phyloP scores from a whole-genome alignment of 768 basidiomycete species.

The Leucogyrophana mollusca region DNA sequence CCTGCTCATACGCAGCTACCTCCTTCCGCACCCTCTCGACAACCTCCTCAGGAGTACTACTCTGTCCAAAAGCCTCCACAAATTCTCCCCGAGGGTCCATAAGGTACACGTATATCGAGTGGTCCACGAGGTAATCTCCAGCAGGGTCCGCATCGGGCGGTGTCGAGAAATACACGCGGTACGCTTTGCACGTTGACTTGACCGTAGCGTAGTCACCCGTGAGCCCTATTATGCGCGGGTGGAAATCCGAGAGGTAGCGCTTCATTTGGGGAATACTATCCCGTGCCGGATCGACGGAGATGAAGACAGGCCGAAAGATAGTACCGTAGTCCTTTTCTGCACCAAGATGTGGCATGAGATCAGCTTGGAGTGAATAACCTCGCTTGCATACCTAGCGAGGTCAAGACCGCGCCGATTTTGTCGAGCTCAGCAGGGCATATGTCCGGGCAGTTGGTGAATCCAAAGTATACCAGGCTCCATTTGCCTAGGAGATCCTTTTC shows the following conservation, averaged over 20 bases:
- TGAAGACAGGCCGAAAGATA: slow-evolving; percentile 86
- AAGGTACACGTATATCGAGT: slow-evolving; percentile 95
- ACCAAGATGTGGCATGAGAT: background rate
- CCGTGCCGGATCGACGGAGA: slow-evolving; percentile 95
- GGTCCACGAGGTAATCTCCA: slow-evolving; percentile 97
- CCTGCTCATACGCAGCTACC: slow-evolving; percentile 39
- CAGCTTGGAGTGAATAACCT: slow-evolving; percentile 2
- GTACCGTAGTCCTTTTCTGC: slow-evolving; percentile 68
- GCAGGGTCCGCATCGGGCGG: slow-evolving; percentile 81
- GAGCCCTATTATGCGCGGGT: slow-evolving; percentile 85
- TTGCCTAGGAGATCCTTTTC: slow-evolving; percentile 83
- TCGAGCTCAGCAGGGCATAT: slow-evolving; percentile 98
- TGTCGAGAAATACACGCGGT: slow-evolving; percentile 98
- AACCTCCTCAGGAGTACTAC: slow-evolving; percentile 66
- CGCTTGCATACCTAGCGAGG: slow-evolving; percentile 63
- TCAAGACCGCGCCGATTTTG: slow-evolving; percentile 82
- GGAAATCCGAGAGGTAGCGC: slow-evolving; percentile 80
- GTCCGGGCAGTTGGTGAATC: slow-evolving; percentile 99
- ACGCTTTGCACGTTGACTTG: slow-evolving; percentile 90
- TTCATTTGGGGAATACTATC: slow-evolving; percentile 65
- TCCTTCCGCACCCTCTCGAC: slow-evolving; percentile 58
- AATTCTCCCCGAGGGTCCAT: slow-evolving; percentile 96
- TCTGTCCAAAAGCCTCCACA: slow-evolving; percentile 95
- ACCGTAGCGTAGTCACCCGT: slow-evolving; percentile 82
- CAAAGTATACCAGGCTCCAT: slow-evolving; percentile 94